Base-by-base conservation (phyloP, 2,329 filamentous ascomycete species). In the Neonectria hederae region DNA sequence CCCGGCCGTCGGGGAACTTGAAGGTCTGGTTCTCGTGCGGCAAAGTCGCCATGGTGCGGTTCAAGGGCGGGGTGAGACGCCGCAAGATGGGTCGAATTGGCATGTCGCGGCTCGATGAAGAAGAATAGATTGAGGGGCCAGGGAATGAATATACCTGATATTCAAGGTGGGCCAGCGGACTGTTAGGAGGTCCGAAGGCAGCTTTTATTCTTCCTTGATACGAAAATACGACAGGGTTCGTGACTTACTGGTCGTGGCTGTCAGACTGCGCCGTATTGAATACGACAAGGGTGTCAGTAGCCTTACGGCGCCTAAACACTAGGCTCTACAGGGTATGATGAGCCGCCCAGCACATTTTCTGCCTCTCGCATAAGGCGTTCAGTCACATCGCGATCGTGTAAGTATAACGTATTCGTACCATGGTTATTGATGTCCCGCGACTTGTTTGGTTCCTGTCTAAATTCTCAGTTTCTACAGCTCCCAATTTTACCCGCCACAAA, bases 1-100 rank as follows among this genome's bases (percentile, higher is more conserved):
- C 69, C 3, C 82, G 79, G 5, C 81, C 79, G 62, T 81, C 79
- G 1, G 79, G 76, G 5, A 83, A 76, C 2, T 55, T 74, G 58
- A 81, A 69, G 11, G 67, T 74, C 55, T 78, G 77, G 21, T 49
- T 52, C 5, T 57, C 38, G 3, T 1, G 51, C 8, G 66, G 43
- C 1, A 13, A 6, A 17, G 59, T 65, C 22, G 57, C 26, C 48
- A 65, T 54, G 35, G 40, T 45, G 46, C 58, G 54, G 58, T 30
- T 40, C 4, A 35, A 2, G 5, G 43, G 30, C 26, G 17, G 46
- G 8, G 19, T 45, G 24, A 53, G 35, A n/a, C 22, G 17, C 14
- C 19, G 38, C 14, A 54, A 19, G 14, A 30, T 13, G 21, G 51
- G 26, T 42, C 32, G 32, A 17, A 42, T 21, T 2, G 51, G 32